These are phyloP conservation scores for Blakeslea trispora DNA, from an alignment of 371 early-diverging fungal genomes.

Conservation along the genomic window DNA sequence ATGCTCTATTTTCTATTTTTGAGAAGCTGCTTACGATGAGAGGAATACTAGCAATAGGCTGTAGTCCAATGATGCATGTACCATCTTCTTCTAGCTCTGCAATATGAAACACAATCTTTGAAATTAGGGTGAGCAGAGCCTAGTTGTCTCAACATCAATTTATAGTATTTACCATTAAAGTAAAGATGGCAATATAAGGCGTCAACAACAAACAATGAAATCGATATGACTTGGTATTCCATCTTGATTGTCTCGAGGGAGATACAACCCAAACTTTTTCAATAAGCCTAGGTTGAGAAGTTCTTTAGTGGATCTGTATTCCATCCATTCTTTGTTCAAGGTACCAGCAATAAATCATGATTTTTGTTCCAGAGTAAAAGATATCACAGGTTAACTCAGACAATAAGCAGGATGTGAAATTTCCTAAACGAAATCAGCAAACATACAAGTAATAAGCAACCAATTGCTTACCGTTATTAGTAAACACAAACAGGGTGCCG, in stretches of 20 bases:
- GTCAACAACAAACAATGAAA: constrained; percentile 24
- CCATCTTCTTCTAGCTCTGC: constrained; percentile 39
- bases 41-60: constrained; percentile 48
- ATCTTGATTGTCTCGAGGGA: constrained; percentile 27
- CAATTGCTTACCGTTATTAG: constrained; percentile 20
- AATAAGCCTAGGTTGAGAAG: constrained; percentile 18
- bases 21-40: constrained; percentile 35
- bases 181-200: constrained; percentile 50
- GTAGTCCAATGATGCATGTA: constrained; percentile 49
- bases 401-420: constrained; percentile 23
- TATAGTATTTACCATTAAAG: constrained; percentile 39
- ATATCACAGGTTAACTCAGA: constrained; percentile 27
- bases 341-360: constrained; percentile 27
- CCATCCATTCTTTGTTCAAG: not conserved
- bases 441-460: not conserved
- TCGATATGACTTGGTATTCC: constrained; percentile 39
- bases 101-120: constrained; percentile 45
- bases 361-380: constrained; percentile 29
- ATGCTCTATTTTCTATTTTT: not conserved
- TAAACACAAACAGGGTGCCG: constrained; percentile 20
- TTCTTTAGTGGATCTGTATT: no score
- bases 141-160: no score
- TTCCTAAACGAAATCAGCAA: constrained; percentile 9
- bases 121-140: not conserved
- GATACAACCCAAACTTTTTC: constrained; percentile 40